Base-by-base conservation (phyloP, 2,329 filamentous ascomycete genomes). In the Penicillium sp. region DNA sequence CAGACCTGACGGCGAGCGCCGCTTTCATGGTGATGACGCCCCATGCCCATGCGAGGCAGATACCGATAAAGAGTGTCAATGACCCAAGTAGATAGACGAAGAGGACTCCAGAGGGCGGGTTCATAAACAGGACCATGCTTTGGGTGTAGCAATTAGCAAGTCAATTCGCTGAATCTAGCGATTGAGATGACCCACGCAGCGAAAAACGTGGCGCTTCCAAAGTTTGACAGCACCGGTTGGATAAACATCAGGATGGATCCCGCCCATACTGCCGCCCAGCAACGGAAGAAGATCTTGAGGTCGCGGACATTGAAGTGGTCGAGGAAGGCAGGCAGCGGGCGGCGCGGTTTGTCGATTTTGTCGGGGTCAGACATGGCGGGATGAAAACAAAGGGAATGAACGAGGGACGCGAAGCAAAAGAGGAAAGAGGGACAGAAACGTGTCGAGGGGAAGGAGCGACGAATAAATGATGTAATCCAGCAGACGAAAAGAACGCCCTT, bases 1-100 rank as follows among this genome's bases (percentile, higher is more conserved):
- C 73, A 2, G 82, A 75, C 15, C 82, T 72, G 2, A 77, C 76
- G 1, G 81, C 79, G 8, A 77, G 62, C 3, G 82, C 83, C 2
- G 81, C 82, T 62, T 83, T 82, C 81, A 83, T 84, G 0, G 76
- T 72, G 50, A 84, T 70, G 2, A 82, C 71, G 3, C 82, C 83
- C 82, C 82, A 85, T 5, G 75, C 81, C 82, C 82, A 84, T 5
- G 77, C 82, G 0, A 83, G 66, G 35, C 75, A 79, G 68, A 84
- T 81, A 19, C 82, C 82, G 1, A 83, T 13, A 3, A 84, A 69
- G 4, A 84, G 70, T 0, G 82, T 79, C 0, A 81, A 41, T 0
- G 76, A 69, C 9, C 71, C 79, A 6, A 84, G 71, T 2, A 84
- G 64, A 61, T 81, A 81, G 45, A 84, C 69, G 41, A 81, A 79